Base-by-base conservation (phyloP, 768 basidiomycete species). In the Polyporus arcularius region DNA sequence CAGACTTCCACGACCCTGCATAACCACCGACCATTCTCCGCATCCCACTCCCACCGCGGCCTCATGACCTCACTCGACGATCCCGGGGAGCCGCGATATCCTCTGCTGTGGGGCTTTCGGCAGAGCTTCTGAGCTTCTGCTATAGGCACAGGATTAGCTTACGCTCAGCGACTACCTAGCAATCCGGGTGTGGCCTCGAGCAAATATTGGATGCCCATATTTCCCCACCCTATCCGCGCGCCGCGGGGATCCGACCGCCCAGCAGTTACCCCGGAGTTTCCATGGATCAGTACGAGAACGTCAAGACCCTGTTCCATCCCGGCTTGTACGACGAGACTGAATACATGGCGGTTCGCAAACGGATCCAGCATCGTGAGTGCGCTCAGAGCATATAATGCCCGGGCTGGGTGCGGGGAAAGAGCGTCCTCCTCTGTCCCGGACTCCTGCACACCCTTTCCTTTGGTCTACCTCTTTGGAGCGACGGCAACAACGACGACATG, bases 261-360 rank as follows among this genome's bases (percentile, higher is more conserved):
- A 57, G 62, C 45, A 35, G 54, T 53, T 38, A 57, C 43, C 41
- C 55, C 62, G 62, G 62, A 64, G 62, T 56, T 64, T 64, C 55
- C 57, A 51, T 64, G 62, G 58, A 64, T 55, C 58, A 64, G 56
- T 2, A 16, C 41, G 57, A 51, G 49, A 41, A 10, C 3, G 38
- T n/a, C 10, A 18, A 41, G 40, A 43, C 53, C 39, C 2, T 43
- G 15, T 12, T 32, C 16, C 31, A n/a, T 35, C 50, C 42, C 42
- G 42, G 15, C 9, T 43, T 15, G 15, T 43, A 4, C 14, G 18
- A 6, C 5, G 42, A 9, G 15, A 43, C 6, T 52, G 50, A 52
- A 18, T n/a, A 35, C 32, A 26, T 38, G 2, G 21, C 31, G 30
- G 31, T 18, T 52, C 50, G 18, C 42, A 48, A 48, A 48, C 46